These are phyloP conservation scores for Platanthera zijinensis DNA, from an alignment of 106 monocot species.

Conservation along the genomic window DNA sequence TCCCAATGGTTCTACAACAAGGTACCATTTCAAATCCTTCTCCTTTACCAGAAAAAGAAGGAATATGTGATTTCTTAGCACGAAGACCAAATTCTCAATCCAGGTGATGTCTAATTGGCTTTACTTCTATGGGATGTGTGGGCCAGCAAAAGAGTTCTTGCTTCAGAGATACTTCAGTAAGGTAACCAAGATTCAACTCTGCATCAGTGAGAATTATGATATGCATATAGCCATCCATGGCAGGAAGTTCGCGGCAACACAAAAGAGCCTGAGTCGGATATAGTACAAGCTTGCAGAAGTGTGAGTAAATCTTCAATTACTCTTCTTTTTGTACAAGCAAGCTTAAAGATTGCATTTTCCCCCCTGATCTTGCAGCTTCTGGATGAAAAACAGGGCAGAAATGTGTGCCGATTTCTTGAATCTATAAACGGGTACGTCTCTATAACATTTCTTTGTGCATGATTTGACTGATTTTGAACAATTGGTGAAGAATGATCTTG, in stretches of 20 bases:
- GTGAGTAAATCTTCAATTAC: constrained; percentile 25
- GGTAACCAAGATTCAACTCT: constrained; percentile 16
- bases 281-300: constrained; percentile 64
- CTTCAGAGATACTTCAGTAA: constrained; percentile 82
- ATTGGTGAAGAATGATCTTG: background rate
- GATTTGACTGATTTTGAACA: background rate
- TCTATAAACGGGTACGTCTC: constrained; percentile 48
- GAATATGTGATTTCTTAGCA: background rate
- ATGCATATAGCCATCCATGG: background rate
- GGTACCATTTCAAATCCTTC: constrained; percentile 19
- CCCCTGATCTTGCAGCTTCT: constrained; percentile 35
- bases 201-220: background rate
- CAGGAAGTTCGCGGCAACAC: constrained; percentile 62
- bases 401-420: constrained; percentile 58
- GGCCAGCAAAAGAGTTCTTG: constrained; percentile 53
- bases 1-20: constrained; percentile 72
- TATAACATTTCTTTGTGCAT: background rate
- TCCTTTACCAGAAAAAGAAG: background rate
- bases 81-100: constrained; percentile 6
- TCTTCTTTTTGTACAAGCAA: background rate
- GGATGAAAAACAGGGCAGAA: constrained; percentile 43
- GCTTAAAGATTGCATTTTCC: background rate
- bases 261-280: constrained; percentile 54
- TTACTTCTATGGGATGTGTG: constrained; percentile 82
- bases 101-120: constrained; percentile 70